A percentile compares a stretch with the other conserved stretches of the same genome.
phyloP scores from a whole-genome alignment of 305 asterid species.

The Fraxinus baroniana region DNA sequence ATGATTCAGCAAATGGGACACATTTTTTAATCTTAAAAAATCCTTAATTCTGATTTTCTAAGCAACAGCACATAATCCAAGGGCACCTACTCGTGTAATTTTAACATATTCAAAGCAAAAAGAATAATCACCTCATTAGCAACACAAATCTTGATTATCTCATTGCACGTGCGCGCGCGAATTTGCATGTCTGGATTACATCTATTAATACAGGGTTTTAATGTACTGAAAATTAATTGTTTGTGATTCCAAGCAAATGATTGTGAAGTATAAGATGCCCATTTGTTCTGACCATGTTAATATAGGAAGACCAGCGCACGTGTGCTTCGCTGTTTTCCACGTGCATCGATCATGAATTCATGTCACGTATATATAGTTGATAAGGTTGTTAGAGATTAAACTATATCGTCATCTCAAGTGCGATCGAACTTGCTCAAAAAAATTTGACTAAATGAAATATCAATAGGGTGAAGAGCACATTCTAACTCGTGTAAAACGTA shows the following conservation, averaged over 20 bases:
- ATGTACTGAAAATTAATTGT: neutral
- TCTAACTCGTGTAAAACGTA: neutral
- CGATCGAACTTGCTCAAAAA: neutral
- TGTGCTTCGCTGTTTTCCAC: constrained; percentile 28
- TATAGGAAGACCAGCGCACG: constrained; percentile 21
- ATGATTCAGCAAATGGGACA: constrained; percentile 22
- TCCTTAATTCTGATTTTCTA: neutral
- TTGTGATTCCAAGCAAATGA: constrained; percentile 33
- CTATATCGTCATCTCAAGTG: neutral
- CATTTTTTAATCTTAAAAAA: constrained; percentile 13
- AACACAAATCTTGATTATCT: constrained; percentile 23
- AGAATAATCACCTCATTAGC: neutral
- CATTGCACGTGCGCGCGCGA: constrained; percentile 36
- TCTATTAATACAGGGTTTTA: too few species aligned
- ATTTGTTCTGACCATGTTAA: neutral
- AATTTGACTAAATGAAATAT: too few species aligned
- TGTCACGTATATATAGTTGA: neutral
- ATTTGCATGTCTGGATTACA: constrained; percentile 32
- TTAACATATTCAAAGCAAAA: constrained; percentile 2
- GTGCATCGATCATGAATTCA: neutral
- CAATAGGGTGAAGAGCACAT: too few species aligned
- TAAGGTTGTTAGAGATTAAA: neutral
- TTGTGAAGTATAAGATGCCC: constrained; percentile 31
- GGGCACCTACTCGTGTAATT: constrained; percentile 37
- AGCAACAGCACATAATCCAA: constrained; percentile 6